Percentiles rank a stretch among this genome's conserved stretches.
phyloP scores from a whole-genome alignment of 1,284 basidiomycete species.

The Hymenochaete sp. region DNA sequence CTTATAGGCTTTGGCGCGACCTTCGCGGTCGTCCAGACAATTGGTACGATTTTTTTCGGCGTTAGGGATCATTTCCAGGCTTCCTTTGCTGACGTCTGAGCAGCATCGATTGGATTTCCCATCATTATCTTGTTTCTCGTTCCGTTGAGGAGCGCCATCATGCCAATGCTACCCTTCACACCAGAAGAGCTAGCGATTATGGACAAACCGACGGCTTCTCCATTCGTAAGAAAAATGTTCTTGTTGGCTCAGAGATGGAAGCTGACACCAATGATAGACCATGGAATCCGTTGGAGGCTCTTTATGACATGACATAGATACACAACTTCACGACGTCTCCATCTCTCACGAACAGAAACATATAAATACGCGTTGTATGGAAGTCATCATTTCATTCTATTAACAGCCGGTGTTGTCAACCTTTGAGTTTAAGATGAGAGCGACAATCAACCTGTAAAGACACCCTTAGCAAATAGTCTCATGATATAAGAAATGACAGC shows the following conservation, averaged over 20 bases:
- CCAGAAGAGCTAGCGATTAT: conserved; percentile 74
- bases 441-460: conserved; percentile 64
- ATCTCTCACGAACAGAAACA: neutral
- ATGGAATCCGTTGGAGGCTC: conserved; percentile 51
- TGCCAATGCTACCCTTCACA: conserved; percentile 77
- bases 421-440: conserved; percentile 80
- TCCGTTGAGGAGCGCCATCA: conserved; percentile 67
- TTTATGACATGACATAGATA: conserved; percentile 20
- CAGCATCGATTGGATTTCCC: conserved; percentile 87
- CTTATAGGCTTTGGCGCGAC: conserved; percentile 83
- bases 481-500: conserved; percentile 19
- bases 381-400: neutral
- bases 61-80: neutral
- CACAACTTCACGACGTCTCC: neutral
- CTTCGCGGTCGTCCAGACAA: conserved; percentile 88
- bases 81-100: neutral
- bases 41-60: conserved; percentile 39
- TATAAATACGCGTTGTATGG: too few species aligned
- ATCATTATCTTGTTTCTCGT: conserved; percentile 83
- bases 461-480: neutral
- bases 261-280: conserved; percentile 29
- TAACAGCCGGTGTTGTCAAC: conserved; percentile 18
- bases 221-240: conserved; percentile 52
- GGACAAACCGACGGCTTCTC: conserved; percentile 82
- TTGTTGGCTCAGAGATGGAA: neutral